Conservation (phyloP, 2,329 filamentous ascomycete genomes). For the Plenodomus lindquistii region DNA sequence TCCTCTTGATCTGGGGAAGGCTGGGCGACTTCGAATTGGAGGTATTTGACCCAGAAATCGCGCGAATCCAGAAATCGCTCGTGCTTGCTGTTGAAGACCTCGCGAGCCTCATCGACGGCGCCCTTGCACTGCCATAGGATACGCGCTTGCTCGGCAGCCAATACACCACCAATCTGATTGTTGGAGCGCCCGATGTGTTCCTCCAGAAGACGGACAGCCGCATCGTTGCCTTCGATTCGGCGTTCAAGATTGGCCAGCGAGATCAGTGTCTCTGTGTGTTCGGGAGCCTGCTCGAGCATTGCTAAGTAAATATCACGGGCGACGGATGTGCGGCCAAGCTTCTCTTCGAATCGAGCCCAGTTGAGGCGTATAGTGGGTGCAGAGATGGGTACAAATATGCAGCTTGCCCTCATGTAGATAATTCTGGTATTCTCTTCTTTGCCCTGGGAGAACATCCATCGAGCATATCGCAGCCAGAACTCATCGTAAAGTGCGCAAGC, state of each 20-base stretch:
- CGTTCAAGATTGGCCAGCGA: conserved; percentile 86
- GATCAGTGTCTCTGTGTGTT: conserved; percentile 83
- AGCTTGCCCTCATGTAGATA: conserved; percentile 87
- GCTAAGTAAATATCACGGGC: conserved; percentile 84
- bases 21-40: conserved; percentile 87
- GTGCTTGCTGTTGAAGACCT: conserved; percentile 79
- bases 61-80: conserved; percentile 84
- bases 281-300: conserved; percentile 75
- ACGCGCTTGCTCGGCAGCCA: conserved; percentile 86
- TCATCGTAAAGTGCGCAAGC: conserved; percentile 95
- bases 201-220: conserved; percentile 82
- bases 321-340: conserved; percentile 72
- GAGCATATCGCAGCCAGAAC: conserved; percentile 95
- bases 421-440: conserved; percentile 90
- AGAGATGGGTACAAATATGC: conserved; percentile 83
- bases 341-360: conserved; percentile 95
- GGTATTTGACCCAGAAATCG: conserved; percentile 87
- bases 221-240: conserved; percentile 79
- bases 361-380: conserved; percentile 82
- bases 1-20: conserved; percentile 69
- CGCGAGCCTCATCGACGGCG: conserved; percentile 76
- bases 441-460: conserved; percentile 79
- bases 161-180: conserved; percentile 78
- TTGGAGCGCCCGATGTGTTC: conserved; percentile 74
- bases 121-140: conserved; percentile 88